Percentiles rank a stretch among this genome's conserved stretches.
Conservation (phyloP, 192 early-diverging fungal genomes). For the Mortierella claussenii region DNA sequence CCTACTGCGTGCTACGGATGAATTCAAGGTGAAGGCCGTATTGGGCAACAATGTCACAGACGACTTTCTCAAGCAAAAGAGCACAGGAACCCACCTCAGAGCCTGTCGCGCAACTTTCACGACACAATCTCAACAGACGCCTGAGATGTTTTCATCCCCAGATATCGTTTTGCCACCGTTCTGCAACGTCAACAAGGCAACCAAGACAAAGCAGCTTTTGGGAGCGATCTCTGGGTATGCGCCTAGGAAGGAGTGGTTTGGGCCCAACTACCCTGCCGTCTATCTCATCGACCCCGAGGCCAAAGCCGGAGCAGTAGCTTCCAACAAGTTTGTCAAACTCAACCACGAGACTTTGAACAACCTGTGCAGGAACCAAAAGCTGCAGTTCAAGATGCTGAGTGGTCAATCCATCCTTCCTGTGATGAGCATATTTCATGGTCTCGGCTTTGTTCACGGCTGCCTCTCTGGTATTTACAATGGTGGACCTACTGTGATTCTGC, state of each 20-base stretch:
- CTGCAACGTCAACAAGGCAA: constrained; percentile 67
- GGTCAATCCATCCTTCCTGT: constrained; percentile 53
- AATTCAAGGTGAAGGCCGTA: constrained; percentile 69
- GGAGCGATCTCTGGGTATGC: constrained; percentile 65
- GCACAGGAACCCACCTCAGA: constrained; percentile 62
- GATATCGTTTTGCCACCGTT: constrained; percentile 62
- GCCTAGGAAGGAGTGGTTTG: constrained; percentile 65
- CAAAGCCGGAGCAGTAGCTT: constrained; percentile 31
- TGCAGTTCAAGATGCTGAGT: constrained; percentile 58
- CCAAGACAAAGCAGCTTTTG: constrained; percentile 68
- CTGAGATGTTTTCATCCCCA: constrained; percentile 40
- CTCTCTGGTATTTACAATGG: constrained; percentile 48
- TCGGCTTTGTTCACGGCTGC: constrained; percentile 45
- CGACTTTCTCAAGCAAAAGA: constrained; percentile 61
- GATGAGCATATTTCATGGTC: constrained; percentile 42
- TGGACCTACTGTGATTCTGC: constrained; percentile 40
- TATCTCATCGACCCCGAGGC: constrained; percentile 55
- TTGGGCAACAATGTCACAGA: constrained; percentile 65
- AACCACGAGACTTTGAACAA: constrained; percentile 63
- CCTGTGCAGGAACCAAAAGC: constrained; percentile 70
- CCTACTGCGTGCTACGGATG: constrained; percentile 67
- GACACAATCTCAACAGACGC: constrained; percentile 54
- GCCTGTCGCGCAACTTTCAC: constrained; percentile 61
- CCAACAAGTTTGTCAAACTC: constrained; percentile 46
- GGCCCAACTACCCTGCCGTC: constrained; percentile 61